Conservation (phyloP, 2,329 filamentous ascomycete species). For the Xylariaceae sp. region DNA sequence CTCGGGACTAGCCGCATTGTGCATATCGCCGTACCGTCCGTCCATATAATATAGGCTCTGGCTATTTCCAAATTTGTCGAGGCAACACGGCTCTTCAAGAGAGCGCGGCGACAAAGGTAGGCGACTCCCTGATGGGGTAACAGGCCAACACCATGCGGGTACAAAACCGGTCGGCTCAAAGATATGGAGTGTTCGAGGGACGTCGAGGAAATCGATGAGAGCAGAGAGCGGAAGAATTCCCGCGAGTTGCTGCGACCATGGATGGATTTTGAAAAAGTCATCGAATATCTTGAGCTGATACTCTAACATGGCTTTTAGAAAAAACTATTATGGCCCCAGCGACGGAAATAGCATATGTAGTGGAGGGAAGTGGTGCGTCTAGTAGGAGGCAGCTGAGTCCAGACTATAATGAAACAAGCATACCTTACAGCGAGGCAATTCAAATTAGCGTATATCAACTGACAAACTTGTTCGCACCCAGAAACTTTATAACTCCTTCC, state of each 20-base stretch:
- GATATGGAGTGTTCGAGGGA: constrained; percentile 2
- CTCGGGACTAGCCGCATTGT: constrained; percentile 2
- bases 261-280: not conserved
- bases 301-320: not conserved
- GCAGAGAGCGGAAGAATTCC: constrained; percentile 8
- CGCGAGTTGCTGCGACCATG: not conserved
- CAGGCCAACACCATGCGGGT: constrained; percentile 3
- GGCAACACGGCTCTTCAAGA: constrained; percentile 1
- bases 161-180: constrained; percentile 5
- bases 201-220: constrained; percentile 9
- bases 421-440: too few relatives aligned
- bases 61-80: constrained; percentile 11
- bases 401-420: not conserved
- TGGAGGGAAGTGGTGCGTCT: too few relatives aligned
- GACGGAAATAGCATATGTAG: not conserved
- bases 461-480: not conserved
- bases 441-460: too few relatives aligned
- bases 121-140: constrained; percentile 7
- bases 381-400: too few relatives aligned
- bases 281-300: not conserved
- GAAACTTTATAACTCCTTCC: not conserved
- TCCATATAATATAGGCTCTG: not conserved
- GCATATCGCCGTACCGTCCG: constrained; percentile 5
- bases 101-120: not conserved
- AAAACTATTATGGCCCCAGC: not conserved